These are phyloP conservation scores for Phyllosticta citriasiana DNA, from an alignment of 2,329 filamentous ascomycete species.

Conservation along the genomic window DNA sequence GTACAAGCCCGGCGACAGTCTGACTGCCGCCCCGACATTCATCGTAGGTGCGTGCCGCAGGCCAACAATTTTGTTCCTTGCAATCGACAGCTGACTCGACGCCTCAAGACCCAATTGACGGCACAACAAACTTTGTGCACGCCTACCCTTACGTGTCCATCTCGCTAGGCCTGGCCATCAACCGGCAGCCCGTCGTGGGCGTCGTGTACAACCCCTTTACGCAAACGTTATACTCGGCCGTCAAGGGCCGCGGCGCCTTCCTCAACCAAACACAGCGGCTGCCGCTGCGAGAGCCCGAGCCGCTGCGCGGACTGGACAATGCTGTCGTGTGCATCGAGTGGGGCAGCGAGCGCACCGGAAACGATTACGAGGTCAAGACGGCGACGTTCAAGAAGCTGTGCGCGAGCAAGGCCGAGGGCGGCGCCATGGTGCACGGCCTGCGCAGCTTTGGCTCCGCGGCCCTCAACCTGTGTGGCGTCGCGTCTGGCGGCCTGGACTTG, in stretches of 20 bases:
- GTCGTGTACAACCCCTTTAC: constrained; percentile 75
- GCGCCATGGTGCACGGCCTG: constrained; percentile 67
- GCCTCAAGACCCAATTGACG: constrained; percentile 67
- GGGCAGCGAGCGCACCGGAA: constrained; percentile 58
- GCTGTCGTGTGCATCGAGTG: constrained; percentile 64
- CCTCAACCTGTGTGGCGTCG: constrained; percentile 63
- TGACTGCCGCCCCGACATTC: constrained; percentile 64
- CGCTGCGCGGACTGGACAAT: constrained; percentile 50
- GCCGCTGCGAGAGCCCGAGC: constrained; percentile 39
- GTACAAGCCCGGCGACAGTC: constrained; percentile 52
- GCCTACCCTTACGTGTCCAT: constrained; percentile 65
- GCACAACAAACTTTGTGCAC: constrained; percentile 74
- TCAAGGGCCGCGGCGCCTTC: constrained; percentile 58
- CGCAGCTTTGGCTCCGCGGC: constrained; percentile 64
- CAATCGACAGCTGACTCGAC: constrained; percentile 30
- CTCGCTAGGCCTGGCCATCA: constrained; percentile 61
- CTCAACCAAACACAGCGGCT: constrained; percentile 28
- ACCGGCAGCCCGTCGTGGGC: constrained; percentile 51
- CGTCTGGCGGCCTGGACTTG: constrained; percentile 58
- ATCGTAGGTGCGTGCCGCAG: neutral
- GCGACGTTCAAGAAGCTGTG: constrained; percentile 50
- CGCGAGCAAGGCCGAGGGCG: constrained; percentile 49
- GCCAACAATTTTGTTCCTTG: neutral
- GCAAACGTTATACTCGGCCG: constrained; percentile 57
- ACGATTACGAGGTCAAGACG: constrained; percentile 61